phyloP scores from a whole-genome alignment of 1,139 yeast species.

The Zhuliangozyma blackwelliae region DNA sequence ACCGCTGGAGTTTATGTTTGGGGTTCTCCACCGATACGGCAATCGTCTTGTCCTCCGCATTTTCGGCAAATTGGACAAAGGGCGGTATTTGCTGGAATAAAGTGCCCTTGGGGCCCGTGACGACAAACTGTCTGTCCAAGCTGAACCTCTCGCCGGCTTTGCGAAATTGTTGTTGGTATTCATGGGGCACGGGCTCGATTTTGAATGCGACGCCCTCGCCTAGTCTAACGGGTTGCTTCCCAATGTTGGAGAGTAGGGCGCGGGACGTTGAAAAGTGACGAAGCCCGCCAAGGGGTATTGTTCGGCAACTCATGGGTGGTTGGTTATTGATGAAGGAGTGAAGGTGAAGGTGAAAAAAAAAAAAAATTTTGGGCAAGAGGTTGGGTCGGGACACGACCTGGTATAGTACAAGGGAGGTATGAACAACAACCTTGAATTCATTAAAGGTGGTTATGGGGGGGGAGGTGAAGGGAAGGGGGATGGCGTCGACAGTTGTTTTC shows the following conservation, averaged over 20 bases:
- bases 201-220: conserved; percentile 28
- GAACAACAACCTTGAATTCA: too few species aligned
- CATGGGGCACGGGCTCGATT: conserved; percentile 37
- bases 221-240: conserved; percentile 37
- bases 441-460: too few species aligned
- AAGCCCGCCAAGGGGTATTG: neutral
- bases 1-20: conserved; percentile 61
- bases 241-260: conserved; percentile 31
- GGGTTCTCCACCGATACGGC: conserved; percentile 56
- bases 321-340: too few species aligned
- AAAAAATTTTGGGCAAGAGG: too few species aligned
- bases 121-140: conserved; percentile 58
- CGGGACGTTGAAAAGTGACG: conserved; percentile 26
- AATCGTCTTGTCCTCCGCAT: conserved; percentile 30
- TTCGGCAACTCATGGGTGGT: too few species aligned
- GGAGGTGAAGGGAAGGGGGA: too few species aligned
- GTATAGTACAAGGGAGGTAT: too few species aligned
- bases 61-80: conserved; percentile 48
- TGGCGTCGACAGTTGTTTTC: too few species aligned
- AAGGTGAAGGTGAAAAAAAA: too few species aligned
- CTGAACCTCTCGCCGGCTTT: conserved; percentile 61
- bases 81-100: conserved; percentile 65
- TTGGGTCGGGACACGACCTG: too few species aligned
- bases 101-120: conserved; percentile 79
- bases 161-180: conserved; percentile 54